Evolutionary conservation across 129 eudicot species (phyloP).

Genomic region (Artemisia tridentata): DNA sequence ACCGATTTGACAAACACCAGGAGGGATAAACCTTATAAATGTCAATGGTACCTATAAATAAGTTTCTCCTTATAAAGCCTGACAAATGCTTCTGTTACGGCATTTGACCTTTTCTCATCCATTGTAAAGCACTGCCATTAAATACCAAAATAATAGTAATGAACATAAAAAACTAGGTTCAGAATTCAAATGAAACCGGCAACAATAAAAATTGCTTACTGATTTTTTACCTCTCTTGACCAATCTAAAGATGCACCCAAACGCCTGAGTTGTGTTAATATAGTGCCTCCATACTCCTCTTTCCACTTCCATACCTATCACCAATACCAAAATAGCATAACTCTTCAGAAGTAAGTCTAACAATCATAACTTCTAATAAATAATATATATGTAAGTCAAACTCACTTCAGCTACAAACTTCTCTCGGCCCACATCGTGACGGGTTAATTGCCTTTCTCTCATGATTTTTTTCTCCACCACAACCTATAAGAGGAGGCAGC

Average conservation of each 20-base stretch:
- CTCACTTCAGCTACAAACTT: slow-evolving; percentile 86
- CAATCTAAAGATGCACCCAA: slow-evolving; percentile 96
- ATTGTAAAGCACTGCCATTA: slow-evolving; percentile 49
- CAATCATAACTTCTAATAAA: not conserved
- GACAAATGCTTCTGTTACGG: slow-evolving; percentile 89
- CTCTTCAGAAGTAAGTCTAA: not conserved
- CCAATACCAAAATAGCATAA: slow-evolving; percentile 5
- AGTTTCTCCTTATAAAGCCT: slow-evolving; percentile 83
- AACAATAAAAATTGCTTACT: not conserved
- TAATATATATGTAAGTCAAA: slow-evolving; percentile 17
- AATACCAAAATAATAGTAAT: no score
- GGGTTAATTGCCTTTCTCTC: slow-evolving; percentile 73
- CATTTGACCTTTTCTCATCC: slow-evolving; percentile 79
- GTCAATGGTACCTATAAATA: slow-evolving; percentile 64
- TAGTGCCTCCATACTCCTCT: slow-evolving; percentile 81
- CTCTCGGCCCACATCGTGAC: slow-evolving; percentile 91
- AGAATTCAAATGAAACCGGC: not conserved
- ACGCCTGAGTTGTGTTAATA: slow-evolving; percentile 75
- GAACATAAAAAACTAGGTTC: no score
- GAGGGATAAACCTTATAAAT: no score
- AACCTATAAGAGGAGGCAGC: slow-evolving; percentile 44
- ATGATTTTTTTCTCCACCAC: slow-evolving; percentile 96
- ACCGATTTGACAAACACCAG: not conserved
- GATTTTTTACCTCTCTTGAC: slow-evolving; percentile 88
- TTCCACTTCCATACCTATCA: slow-evolving; percentile 97